Base-by-base conservation (phyloP, 768 basidiomycete species). In the Trametes punicea region DNA sequence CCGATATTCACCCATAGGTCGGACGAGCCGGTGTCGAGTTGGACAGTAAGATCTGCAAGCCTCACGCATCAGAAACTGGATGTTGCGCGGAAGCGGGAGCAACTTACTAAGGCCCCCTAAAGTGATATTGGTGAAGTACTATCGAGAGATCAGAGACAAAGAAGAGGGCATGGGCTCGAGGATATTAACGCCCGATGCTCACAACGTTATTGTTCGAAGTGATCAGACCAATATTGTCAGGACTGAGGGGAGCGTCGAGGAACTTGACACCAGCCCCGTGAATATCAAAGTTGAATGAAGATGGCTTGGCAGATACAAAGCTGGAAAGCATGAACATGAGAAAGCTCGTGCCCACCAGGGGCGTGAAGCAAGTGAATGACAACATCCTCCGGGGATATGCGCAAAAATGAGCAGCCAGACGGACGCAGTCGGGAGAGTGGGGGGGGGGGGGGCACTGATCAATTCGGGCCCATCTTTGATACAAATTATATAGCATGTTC, bases 21-120 rank as follows among this genome's bases (percentile, higher is more conserved):
- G 23, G 68, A 67, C 1, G 69, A 70, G 20, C 73, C 72, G 26
- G 69, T 72, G 51, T 74, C 73, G 20, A 74, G 57, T 55, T 67
- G 64, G 8, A 71, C 66, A 13, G 64, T 63, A 54, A 69, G 62
- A 11, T 64, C 69, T 70, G 49, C 11, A 21, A 3, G n/a, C n/a
- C n/a, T n/a, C n/a, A 26, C 42, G 15, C 10, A 26, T 23, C 18
- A 13, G 25, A 21, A 44, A 25, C 23, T 4, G 11, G 8, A 13
- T 8, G 4, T 4, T 7, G 25, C 18, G 21, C 23, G 25, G 16
- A 10, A 25, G 20, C 8, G 27, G 15, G 18, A 1, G 18, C 20
- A 18, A 18, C 60, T 13, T 21, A 61, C 60, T 26, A 10, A 50
- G 20, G 23, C 53, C 48, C 10, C 57, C 57, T 16, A 59, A 13